Conservation (phyloP, 1,139 yeast genomes). For the Blastobotrys petasosporus region DNA sequence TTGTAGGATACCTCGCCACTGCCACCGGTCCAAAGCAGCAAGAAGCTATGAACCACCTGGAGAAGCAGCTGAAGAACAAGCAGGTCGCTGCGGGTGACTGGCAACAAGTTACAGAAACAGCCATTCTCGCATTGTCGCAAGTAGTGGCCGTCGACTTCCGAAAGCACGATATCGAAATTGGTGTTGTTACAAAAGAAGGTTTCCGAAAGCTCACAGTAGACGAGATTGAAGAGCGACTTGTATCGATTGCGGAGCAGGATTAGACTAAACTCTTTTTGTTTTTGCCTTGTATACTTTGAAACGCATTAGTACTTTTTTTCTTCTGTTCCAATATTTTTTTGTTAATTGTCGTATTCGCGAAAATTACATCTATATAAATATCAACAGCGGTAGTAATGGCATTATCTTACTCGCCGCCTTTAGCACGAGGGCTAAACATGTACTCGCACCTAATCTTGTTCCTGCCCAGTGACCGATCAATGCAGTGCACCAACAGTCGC, state of each 20-base stretch:
- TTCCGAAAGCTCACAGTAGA: constrained; percentile 72
- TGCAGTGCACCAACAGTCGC: constrained; percentile 28
- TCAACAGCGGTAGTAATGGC: background rate
- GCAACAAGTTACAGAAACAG: constrained; percentile 85
- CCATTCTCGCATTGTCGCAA: constrained; percentile 76
- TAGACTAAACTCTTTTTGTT: constrained; percentile 30
- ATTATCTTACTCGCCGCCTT: background rate
- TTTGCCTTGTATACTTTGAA: background rate
- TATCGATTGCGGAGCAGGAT: constrained; percentile 94
- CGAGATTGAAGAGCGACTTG: constrained; percentile 89
- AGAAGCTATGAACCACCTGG: constrained; percentile 85
- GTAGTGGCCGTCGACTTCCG: constrained; percentile 90
- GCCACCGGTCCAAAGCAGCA: constrained; percentile 97
- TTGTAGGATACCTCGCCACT: constrained; percentile 83
- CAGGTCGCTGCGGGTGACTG: constrained; percentile 74
- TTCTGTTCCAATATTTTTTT: background rate
- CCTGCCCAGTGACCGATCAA: constrained; percentile 32
- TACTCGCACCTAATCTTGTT: constrained; percentile 24
- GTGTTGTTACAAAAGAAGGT: constrained; percentile 62
- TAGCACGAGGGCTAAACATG: constrained; percentile 18
- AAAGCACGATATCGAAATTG: constrained; percentile 88
- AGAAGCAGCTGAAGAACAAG: constrained; percentile 82
- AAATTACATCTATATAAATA: background rate
- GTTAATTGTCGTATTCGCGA: background rate
- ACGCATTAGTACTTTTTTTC: background rate